Evolutionary conservation across 2,329 filamentous ascomycete genomes (phyloP).

Genomic region (Fusarium denticulatum): DNA sequence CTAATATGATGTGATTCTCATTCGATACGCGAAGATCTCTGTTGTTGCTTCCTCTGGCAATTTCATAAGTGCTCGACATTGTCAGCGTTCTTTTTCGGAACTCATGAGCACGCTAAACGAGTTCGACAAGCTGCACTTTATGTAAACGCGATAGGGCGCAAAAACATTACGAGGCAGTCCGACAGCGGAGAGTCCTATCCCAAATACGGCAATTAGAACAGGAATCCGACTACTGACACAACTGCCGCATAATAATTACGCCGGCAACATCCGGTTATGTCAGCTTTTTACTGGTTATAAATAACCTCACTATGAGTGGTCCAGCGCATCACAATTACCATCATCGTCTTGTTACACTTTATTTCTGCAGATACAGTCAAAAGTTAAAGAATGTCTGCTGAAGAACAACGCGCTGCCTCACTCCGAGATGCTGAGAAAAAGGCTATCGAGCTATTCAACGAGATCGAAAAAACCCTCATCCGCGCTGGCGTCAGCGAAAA

Average conservation of each 20-base stretch:
- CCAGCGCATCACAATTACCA: fast-evolving
- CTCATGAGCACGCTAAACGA: too few species aligned
- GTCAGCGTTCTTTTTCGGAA: too few species aligned
- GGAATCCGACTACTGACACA: background rate
- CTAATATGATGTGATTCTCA: too few species aligned
- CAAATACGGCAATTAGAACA: background rate
- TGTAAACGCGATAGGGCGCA: background rate
- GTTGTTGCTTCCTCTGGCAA: too few species aligned
- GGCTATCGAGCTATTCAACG: background rate
- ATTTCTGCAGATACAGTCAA: background rate
- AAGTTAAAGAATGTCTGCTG: background rate
- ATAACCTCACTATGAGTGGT: background rate
- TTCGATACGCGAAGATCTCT: too few species aligned
- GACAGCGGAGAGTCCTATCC: background rate
- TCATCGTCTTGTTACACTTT: background rate
- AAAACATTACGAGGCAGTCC: background rate
- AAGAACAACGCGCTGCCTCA: background rate
- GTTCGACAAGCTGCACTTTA: background rate
- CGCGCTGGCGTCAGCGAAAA: background rate
- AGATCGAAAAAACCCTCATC: background rate
- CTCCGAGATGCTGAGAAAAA: background rate
- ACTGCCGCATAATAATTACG: background rate
- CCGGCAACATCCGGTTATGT: background rate
- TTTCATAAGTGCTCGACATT: too few species aligned
- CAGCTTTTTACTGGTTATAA: background rate